A percentile compares a stretch with the other conserved stretches of the same genome.
phyloP scores from a whole-genome alignment of 768 basidiomycete genomes.

The Trametes villosa region DNA sequence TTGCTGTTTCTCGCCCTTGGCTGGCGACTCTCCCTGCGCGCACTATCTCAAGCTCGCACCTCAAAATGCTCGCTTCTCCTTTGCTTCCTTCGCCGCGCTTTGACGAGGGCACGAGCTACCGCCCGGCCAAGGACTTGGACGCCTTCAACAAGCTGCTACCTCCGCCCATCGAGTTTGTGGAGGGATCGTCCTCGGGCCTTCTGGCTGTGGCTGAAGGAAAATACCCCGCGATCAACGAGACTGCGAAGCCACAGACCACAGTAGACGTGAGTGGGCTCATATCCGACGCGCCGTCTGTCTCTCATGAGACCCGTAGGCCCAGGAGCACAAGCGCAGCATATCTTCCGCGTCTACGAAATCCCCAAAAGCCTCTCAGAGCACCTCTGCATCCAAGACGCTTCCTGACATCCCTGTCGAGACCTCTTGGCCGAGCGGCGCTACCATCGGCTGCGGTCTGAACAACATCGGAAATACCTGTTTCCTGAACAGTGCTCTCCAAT shows the following conservation, averaged over 20 bases:
- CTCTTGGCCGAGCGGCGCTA: slow-evolving; percentile 59
- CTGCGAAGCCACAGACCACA: slow-evolving; percentile 41
- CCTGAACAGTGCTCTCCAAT: slow-evolving; percentile 92
- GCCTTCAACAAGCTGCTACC: slow-evolving; percentile 79
- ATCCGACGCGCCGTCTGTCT: neutral
- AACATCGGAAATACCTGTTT: slow-evolving; percentile 97
- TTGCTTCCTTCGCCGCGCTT: slow-evolving; percentile 59
- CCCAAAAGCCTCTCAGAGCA: slow-evolving; percentile 23
- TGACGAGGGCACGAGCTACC: slow-evolving; percentile 56
- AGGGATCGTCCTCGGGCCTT: slow-evolving; percentile 80
- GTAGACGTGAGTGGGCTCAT: slow-evolving; percentile 5
- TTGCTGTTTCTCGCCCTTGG: neutral
- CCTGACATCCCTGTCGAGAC: slow-evolving; percentile 60
- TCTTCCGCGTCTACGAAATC: slow-evolving; percentile 35
- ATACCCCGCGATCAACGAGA: slow-evolving; percentile 80
- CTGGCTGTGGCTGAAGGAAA: slow-evolving; percentile 74
- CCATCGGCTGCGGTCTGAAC: slow-evolving; percentile 65
- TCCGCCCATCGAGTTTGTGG: slow-evolving; percentile 81
- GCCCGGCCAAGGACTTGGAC: slow-evolving; percentile 72
- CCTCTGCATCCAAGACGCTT: slow-evolving; percentile 45
- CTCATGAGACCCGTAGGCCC: neutral
- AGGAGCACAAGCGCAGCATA: slow-evolving; percentile 10
- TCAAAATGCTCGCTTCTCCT: slow-evolving; percentile 70
- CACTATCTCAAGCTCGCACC: neutral
- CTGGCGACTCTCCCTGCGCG: neutral